phyloP scores from a whole-genome alignment of 1,284 basidiomycete genomes.

The Malassezia psittaci region DNA sequence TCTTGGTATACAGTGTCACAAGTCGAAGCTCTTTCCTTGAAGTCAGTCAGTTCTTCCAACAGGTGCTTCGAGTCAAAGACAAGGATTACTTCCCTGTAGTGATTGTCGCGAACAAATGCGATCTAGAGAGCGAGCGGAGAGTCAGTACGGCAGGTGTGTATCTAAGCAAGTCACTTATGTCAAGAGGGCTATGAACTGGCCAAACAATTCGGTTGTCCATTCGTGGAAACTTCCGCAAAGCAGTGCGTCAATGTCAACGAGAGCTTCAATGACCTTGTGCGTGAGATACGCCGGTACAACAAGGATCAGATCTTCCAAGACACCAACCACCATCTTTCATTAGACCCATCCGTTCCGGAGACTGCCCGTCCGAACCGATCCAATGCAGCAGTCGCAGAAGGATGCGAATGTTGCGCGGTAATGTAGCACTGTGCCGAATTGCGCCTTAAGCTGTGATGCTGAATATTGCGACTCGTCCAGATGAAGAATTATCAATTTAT shows the following conservation, averaged over 20 bases:
- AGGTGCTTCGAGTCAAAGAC: slow-evolving; percentile 76
- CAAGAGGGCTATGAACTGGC: slow-evolving; percentile 96
- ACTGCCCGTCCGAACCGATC: background rate
- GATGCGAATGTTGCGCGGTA: slow-evolving; percentile 6
- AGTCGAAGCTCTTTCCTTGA: slow-evolving; percentile 95
- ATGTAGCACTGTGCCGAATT: background rate
- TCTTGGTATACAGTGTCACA: slow-evolving; percentile 97
- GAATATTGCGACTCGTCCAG: no score
- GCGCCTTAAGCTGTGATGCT: no score
- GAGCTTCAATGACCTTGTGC: slow-evolving; percentile 90
- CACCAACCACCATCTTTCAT: background rate
- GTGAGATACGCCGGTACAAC: slow-evolving; percentile 93
- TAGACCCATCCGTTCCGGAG: background rate
- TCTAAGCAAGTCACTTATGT: background rate
- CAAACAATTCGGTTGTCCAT: slow-evolving; percentile 89
- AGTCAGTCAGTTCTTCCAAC: slow-evolving; percentile 92
- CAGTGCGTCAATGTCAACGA: slow-evolving; percentile 97
- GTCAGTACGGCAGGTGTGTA: slow-evolving; percentile 69
- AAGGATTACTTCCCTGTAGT: slow-evolving; percentile 94
- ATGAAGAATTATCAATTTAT: no score
- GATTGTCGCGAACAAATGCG: slow-evolving; percentile 97
- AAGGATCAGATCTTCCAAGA: slow-evolving; percentile 49
- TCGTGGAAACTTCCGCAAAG: slow-evolving; percentile 98
- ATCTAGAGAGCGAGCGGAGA: slow-evolving; percentile 93
- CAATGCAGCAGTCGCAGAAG: background rate